Percentiles rank a stretch among this genome's conserved stretches.
Conservation (phyloP, 805 yeast species). For the Blastobotrys muscicola region DNA sequence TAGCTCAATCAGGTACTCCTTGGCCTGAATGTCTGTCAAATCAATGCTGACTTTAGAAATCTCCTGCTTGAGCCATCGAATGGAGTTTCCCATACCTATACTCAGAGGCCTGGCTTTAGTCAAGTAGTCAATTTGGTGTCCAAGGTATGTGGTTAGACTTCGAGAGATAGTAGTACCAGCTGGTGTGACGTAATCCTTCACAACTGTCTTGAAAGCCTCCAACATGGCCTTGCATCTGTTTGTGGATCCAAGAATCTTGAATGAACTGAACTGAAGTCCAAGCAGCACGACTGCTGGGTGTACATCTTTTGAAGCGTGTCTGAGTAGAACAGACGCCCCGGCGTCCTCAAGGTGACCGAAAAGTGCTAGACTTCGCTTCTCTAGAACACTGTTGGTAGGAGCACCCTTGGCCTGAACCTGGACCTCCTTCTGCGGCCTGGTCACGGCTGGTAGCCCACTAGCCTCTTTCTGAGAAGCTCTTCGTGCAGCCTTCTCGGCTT, state of each 20-base stretch:
- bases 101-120: constrained; percentile 86
- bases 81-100: constrained; percentile 95
- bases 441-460: constrained; percentile 29
- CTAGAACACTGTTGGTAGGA: neutral
- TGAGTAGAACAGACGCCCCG: constrained; percentile 34
- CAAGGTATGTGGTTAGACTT: constrained; percentile 76
- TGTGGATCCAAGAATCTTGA: constrained; percentile 81
- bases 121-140: constrained; percentile 87
- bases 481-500: constrained; percentile 84
- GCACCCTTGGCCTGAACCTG: neutral
- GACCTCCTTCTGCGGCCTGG: constrained; percentile 4
- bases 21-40: constrained; percentile 56
- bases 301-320: constrained; percentile 51
- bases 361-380: constrained; percentile 20
- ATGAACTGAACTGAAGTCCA: constrained; percentile 72
- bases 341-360: constrained; percentile 32
- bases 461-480: constrained; percentile 81
- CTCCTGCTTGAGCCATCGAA: constrained; percentile 93
- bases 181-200: constrained; percentile 76
- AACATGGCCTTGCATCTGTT: constrained; percentile 80
- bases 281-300: constrained; percentile 80
- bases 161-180: constrained; percentile 76
- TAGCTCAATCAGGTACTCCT: constrained; percentile 47
- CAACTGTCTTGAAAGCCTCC: constrained; percentile 71
- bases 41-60: constrained; percentile 76